These are phyloP conservation scores for Raphanus hybrid DNA, from an alignment of 441 rosid species.

Conservation along the genomic window DNA sequence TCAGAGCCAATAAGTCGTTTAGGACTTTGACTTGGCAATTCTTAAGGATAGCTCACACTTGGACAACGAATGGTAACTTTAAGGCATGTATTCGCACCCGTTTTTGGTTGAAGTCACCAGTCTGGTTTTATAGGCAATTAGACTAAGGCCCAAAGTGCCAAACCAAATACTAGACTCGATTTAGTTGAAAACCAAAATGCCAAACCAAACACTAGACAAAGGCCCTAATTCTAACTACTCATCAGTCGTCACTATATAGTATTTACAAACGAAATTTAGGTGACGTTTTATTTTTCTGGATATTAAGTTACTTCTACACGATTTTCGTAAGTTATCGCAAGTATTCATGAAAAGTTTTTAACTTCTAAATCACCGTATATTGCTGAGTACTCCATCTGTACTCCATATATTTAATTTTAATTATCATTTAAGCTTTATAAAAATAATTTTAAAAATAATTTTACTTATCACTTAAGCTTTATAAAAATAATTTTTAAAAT, in stretches of 20 bases:
- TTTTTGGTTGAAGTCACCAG: background rate
- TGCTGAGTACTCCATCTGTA: background rate
- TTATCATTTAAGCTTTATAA: no score
- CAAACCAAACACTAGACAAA: no score
- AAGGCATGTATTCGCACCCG: no score
- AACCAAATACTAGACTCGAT: background rate
- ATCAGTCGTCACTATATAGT: background rate
- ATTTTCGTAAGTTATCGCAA: constrained; percentile 1
- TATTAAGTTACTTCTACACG: background rate
- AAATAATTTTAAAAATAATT: no score
- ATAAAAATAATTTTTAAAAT: no score
- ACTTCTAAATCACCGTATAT: background rate
- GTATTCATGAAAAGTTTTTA: background rate
- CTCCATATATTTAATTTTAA: no score
- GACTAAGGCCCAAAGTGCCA: background rate
- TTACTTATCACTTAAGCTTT: no score
- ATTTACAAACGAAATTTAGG: background rate
- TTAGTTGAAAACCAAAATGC: background rate
- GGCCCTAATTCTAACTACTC: background rate
- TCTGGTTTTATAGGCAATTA: background rate
- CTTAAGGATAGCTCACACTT: background rate
- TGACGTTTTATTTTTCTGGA: background rate
- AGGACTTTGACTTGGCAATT: background rate
- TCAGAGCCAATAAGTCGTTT: background rate
- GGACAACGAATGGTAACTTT: background rate